Base-by-base conservation (phyloP, 257 asterid genomes). In the Scutellaria galericulata region DNA sequence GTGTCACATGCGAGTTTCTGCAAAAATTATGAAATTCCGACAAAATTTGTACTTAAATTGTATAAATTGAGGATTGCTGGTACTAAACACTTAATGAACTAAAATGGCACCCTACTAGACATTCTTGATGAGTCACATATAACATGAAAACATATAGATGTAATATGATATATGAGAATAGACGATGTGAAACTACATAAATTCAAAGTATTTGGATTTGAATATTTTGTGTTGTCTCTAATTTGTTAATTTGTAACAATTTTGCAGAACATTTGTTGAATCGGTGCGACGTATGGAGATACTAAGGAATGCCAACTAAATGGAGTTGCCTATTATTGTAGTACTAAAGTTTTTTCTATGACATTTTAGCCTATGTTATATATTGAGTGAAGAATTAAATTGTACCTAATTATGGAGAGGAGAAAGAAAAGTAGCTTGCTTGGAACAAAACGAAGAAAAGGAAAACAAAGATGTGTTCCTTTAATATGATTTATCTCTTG, bases 231-330 rank as follows among this genome's bases (percentile, higher is more conserved):
- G 12, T 44, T 44, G 0, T 44, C 9, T 44, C 48, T 44, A 10
- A 22, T 56, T 9, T 56, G 62, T 27, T 56, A 56, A 13, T 52
- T n/a, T 61, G 27, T 1, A 18, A 31, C 24, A 20, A 41, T 51
- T 72, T 73, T 78, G 78, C 89, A 88, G 91, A 41, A 75, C 59
- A 42, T 88, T 88, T 74, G 73, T 81, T 11, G 86, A 78, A 66
- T 75, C 86, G 0, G 95, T 81, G 78, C 86, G 75, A 18, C 80
- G 88, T n/a, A 74, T 88, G 69, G 84, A 86, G 85, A 70, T 87
- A 76, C 44, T 68, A 20, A 80, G 82, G 81, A 78, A 76, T 52
- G 72, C 60, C 66, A 64, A 53, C 6, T 80, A 63, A 61, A 40
- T 41, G 69, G 51, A 18, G 10, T 4, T 39, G 39, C 42, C 0